A percentile compares a stretch with the other conserved stretches of the same genome.
phyloP scores from a whole-genome alignment of 371 early-diverging fungal species.

The Saksenaea oblongispora region DNA sequence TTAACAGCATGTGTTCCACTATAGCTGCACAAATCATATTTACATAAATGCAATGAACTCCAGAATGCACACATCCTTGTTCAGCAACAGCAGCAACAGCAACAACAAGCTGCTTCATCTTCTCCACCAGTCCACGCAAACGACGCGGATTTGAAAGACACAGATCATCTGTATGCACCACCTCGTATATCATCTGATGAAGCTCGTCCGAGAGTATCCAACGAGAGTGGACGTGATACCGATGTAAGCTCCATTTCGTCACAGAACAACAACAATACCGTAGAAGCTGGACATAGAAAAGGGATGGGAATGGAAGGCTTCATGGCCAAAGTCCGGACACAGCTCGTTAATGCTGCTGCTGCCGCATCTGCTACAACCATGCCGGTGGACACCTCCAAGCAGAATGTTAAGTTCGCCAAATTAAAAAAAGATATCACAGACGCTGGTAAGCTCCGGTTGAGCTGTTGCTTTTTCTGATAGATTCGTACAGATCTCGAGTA shows the following conservation, averaged over 20 bases:
- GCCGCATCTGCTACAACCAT: conserved; percentile 20
- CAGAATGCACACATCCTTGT: conserved; percentile 28
- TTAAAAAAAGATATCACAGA: conserved; percentile 56
- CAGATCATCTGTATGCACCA: conserved; percentile 10
- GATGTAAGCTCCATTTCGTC: conserved; percentile 27
- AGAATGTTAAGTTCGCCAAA: conserved; percentile 42
- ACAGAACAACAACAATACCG: conserved; percentile 11
- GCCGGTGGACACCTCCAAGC: conserved; percentile 36
- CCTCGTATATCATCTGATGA: conserved; percentile 31
- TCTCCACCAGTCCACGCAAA: conserved; percentile 2
- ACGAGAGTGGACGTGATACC: conserved; percentile 31
- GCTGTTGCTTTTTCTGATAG: too few relatives aligned
- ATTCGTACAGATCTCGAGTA: conserved; percentile 53
- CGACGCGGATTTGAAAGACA: conserved; percentile 8
- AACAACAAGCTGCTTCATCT: conserved; percentile 2
- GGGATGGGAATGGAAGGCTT: conserved; percentile 50
- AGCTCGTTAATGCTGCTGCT: conserved; percentile 42
- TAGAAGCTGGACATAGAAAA: conserved; percentile 1
- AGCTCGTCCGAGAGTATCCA: conserved; percentile 26
- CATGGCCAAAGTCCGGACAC: conserved; percentile 46
- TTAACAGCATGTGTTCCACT: not conserved
- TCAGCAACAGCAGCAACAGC: conserved; percentile 37
- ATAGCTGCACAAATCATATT: conserved; percentile 52
- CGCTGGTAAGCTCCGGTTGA: conserved; percentile 59
- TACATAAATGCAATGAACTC: conserved; percentile 32